phyloP scores from a whole-genome alignment of 345 rosid genomes.

The Sonneratia caseolaris region DNA sequence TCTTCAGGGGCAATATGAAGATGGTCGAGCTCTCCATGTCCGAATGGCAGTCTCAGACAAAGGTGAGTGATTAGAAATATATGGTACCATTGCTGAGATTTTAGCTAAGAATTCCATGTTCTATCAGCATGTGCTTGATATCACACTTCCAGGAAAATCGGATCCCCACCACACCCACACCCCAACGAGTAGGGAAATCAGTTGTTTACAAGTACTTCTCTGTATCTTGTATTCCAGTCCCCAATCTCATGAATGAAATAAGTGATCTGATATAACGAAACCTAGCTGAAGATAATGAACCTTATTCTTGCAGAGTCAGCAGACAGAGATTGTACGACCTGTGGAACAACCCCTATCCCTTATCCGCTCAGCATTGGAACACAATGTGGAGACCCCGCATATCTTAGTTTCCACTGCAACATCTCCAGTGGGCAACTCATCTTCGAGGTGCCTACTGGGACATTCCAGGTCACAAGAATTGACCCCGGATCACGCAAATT shows the following conservation, averaged over 20 bases:
- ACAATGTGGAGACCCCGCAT: conserved; percentile 52
- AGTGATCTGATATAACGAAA: too few relatives aligned
- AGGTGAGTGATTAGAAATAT: conserved; percentile 22
- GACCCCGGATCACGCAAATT: conserved; percentile 24
- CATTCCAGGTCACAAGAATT: conserved; percentile 35
- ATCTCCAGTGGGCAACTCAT: conserved; percentile 29
- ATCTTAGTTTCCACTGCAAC: conserved; percentile 42
- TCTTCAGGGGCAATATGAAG: conserved; percentile 34
- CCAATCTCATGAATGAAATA: too few relatives aligned
- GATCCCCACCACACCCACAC: too few relatives aligned
- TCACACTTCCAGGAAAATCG: too few relatives aligned
- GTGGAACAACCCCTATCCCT: conserved; percentile 44
- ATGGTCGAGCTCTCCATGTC: conserved; percentile 28
- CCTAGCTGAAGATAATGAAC: neutral
- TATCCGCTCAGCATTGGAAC: conserved; percentile 55
- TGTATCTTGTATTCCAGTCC: too few relatives aligned
- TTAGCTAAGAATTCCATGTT: too few relatives aligned
- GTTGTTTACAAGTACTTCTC: too few relatives aligned
- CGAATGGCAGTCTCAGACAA: conserved; percentile 34
- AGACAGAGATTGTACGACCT: conserved; percentile 30
- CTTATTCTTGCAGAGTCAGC: conserved; percentile 29
- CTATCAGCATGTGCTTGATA: too few relatives aligned
- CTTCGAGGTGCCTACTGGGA: conserved; percentile 23
- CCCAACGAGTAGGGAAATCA: too few relatives aligned
- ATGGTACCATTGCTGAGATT: too few relatives aligned